A percentile compares a stretch with the other conserved stretches of the same genome.
These are phyloP conservation scores for Penicillium waksmanii DNA, from an alignment of 495 filamentous ascomycete genomes.

Conservation along the genomic window DNA sequence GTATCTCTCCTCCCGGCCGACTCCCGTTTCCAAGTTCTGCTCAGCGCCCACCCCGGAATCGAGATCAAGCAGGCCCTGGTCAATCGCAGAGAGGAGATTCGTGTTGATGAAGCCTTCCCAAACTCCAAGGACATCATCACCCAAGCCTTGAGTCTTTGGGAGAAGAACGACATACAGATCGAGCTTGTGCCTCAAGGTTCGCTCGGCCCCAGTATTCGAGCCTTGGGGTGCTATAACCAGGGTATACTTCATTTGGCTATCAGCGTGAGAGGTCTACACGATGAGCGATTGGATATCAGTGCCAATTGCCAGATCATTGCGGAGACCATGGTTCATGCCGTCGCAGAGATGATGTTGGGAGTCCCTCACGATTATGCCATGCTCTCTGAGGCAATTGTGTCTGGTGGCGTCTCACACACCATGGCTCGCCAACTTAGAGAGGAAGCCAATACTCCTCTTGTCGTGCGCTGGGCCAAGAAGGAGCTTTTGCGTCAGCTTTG, in stretches of 20 bases:
- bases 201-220: constrained; percentile 46
- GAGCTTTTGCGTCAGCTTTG: constrained; percentile 48
- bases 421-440: constrained; percentile 42
- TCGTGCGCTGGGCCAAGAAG: constrained; percentile 47
- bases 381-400: constrained; percentile 51
- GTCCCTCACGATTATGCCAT: constrained; percentile 56
- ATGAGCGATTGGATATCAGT: constrained; percentile 45
- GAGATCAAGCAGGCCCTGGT: constrained; percentile 50
- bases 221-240: constrained; percentile 48
- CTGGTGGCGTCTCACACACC: constrained; percentile 41
- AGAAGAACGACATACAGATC: constrained; percentile 44
- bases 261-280: constrained; percentile 42
- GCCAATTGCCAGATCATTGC: constrained; percentile 55
- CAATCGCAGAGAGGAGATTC: constrained; percentile 36
- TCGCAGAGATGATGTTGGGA: constrained; percentile 50
- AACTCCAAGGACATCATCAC: constrained; percentile 44
- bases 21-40: constrained; percentile 40
- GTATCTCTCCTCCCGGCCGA: constrained; percentile 33
- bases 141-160: constrained; percentile 44
- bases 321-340: constrained; percentile 58
- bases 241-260: constrained; percentile 45
- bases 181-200: constrained; percentile 50
- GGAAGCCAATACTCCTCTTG: constrained; percentile 36
- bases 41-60: constrained; percentile 49
- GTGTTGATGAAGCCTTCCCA: constrained; percentile 51